These are phyloP conservation scores for Nigrospora oryzae DNA, from an alignment of 2,329 filamentous ascomycete species.

Conservation along the genomic window DNA sequence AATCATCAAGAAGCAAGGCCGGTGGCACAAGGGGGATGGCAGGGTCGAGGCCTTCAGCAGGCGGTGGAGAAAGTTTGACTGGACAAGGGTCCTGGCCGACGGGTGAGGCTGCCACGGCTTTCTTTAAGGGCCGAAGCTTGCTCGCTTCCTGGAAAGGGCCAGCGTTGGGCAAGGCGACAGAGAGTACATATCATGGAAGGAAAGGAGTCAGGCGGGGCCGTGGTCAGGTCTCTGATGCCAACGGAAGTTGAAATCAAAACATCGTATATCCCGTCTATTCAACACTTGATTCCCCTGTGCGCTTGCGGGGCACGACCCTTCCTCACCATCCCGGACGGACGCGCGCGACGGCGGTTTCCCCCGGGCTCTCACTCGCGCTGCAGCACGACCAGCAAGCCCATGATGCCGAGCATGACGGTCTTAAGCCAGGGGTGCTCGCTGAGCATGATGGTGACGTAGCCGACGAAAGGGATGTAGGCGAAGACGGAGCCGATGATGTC, in stretches of 20 bases:
- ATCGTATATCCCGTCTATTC: no score
- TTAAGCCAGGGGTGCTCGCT: conserved; percentile 97
- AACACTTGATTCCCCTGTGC: no score
- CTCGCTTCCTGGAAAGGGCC: no score
- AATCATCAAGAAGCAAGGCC: conserved; percentile 81
- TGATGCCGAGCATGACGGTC: conserved; percentile 86
- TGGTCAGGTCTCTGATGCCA: no score
- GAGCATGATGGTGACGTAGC: conserved; percentile 92
- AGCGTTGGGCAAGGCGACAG: no score
- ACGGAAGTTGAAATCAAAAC: no score
- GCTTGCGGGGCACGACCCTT: no score
- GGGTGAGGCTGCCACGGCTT: conserved; percentile 2
- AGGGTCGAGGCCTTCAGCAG: conserved; percentile 73
- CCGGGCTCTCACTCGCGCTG: conserved; percentile 63
- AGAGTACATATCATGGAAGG: no score
- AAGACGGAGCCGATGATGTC: conserved; percentile 92
- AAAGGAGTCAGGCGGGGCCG: no score
- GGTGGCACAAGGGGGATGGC: conserved; percentile 65
- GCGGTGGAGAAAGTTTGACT: conserved; percentile 89
- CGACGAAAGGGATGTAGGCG: conserved; percentile 87
- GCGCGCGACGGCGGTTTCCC: no score
- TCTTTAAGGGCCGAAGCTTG: no score
- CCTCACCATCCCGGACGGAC: no score
- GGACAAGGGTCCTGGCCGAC: conserved; percentile 53
- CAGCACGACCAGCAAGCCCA: conserved; percentile 88